These are phyloP conservation scores for Penicillium parvum DNA, from an alignment of 495 filamentous ascomycete species.

Conservation along the genomic window DNA sequence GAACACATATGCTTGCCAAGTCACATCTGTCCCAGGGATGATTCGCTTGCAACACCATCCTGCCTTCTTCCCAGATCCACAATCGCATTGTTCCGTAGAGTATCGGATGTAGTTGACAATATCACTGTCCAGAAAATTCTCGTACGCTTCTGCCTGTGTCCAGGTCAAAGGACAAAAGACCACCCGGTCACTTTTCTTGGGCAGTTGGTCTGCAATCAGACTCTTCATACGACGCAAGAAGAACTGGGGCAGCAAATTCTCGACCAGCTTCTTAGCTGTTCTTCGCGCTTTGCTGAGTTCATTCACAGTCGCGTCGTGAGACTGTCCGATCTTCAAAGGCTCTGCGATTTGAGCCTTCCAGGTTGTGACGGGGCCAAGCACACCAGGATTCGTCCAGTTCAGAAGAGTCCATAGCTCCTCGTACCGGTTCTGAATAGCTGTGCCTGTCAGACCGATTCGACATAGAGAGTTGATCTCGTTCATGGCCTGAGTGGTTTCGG, in stretches of 20 bases:
- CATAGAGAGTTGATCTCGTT: slow-evolving; percentile 90
- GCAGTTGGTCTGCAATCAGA: slow-evolving; percentile 89
- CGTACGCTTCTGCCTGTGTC: slow-evolving; percentile 79
- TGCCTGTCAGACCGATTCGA: slow-evolving; percentile 89
- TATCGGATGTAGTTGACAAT: slow-evolving; percentile 64
- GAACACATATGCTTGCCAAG: slow-evolving; percentile 80
- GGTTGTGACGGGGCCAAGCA: slow-evolving; percentile 68
- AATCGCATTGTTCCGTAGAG: slow-evolving; percentile 65
- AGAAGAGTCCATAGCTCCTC: slow-evolving; percentile 95
- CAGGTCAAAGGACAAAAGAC: slow-evolving; percentile 91
- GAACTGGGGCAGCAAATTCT: slow-evolving; percentile 85
- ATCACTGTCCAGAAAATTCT: slow-evolving; percentile 70
- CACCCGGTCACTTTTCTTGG: slow-evolving; percentile 89
- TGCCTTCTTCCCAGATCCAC: slow-evolving; percentile 61
- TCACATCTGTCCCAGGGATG: slow-evolving; percentile 49
- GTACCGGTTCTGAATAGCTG: slow-evolving; percentile 97
- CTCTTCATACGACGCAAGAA: slow-evolving; percentile 93
- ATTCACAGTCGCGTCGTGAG: slow-evolving; percentile 82
- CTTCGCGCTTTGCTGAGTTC: slow-evolving; percentile 77
- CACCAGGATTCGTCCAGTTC: slow-evolving; percentile 94
- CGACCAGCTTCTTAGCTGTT: slow-evolving; percentile 79
- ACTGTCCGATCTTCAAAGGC: slow-evolving; percentile 81
- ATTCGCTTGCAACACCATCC: slow-evolving; percentile 77
- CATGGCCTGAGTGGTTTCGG: slow-evolving; percentile 81
- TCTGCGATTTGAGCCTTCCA: slow-evolving; percentile 76